phyloP scores from a whole-genome alignment of 352 stramenopile species.

The Phytophthora pluvialis region DNA sequence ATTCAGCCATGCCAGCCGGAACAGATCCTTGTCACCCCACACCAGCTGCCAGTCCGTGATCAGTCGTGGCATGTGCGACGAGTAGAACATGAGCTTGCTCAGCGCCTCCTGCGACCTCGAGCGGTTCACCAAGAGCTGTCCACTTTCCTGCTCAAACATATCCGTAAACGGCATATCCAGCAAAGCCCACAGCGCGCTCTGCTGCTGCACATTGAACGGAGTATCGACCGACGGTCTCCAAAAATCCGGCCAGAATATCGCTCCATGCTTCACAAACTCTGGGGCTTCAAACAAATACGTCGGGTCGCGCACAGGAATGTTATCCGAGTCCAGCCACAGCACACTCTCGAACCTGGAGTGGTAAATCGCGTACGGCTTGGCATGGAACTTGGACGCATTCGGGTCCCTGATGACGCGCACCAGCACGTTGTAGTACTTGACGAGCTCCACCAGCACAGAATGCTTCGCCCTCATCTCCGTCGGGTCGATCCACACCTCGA shows the following conservation, averaged over 20 bases:
- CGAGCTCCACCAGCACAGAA: constrained; percentile 64
- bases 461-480: constrained; percentile 63
- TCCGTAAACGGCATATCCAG: constrained; percentile 86
- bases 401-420: constrained; percentile 68
- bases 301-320: constrained; percentile 75
- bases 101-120: constrained; percentile 45
- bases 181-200: constrained; percentile 71
- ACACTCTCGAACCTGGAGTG: constrained; percentile 78
- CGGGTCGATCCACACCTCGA: constrained; percentile 70
- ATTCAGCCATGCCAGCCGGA: constrained; percentile 82
- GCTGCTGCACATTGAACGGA: constrained; percentile 77
- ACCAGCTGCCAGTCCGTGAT: constrained; percentile 75
- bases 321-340: constrained; percentile 85
- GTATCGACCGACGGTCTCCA: constrained; percentile 69
- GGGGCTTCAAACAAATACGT: constrained; percentile 81
- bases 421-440: constrained; percentile 57
- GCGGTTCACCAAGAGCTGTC: constrained; percentile 76
- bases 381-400: constrained; percentile 69
- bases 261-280: constrained; percentile 65
- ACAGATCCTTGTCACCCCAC: constrained; percentile 76
- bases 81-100: constrained; percentile 85
- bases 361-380: constrained; percentile 85
- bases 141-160: constrained; percentile 89
- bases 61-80: constrained; percentile 57
- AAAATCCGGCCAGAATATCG: constrained; percentile 89